Evolutionary conservation across 441 rosid species (phyloP).

Genomic region (Populus tomentosa): DNA sequence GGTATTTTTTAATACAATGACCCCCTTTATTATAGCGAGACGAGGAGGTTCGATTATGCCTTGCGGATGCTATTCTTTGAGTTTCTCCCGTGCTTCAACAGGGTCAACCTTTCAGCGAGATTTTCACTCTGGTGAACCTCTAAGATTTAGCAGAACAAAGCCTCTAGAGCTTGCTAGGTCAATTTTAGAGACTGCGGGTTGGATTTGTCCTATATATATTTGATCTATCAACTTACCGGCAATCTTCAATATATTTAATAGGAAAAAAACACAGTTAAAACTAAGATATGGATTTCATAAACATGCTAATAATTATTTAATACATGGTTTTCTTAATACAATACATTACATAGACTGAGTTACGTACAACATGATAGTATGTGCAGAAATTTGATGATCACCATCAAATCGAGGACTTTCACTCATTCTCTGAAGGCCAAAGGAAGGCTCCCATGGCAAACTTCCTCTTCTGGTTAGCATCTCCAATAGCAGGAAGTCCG

Average conservation of each 20-base stretch:
- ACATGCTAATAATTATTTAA: background rate
- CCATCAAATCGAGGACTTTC: background rate
- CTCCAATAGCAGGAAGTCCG: conserved; percentile 43
- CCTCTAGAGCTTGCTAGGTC: too few relatives aligned
- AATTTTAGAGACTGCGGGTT: background rate
- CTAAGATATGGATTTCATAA: background rate
- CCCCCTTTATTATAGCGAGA: background rate
- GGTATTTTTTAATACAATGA: background rate
- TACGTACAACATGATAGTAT: background rate
- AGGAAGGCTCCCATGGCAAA: conserved; percentile 52
- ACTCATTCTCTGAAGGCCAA: conserved; percentile 30
- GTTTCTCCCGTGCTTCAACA: background rate
- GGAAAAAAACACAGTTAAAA: background rate
- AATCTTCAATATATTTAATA: too few relatives aligned
- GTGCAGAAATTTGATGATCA: background rate
- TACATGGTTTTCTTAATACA: background rate
- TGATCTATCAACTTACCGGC: too few relatives aligned
- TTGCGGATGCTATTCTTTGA: too few relatives aligned
- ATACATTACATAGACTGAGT: background rate
- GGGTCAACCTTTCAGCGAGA: background rate
- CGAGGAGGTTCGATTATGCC: background rate
- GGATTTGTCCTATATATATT: background rate
- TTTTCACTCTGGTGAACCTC: background rate
- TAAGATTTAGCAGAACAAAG: background rate
- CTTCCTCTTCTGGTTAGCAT: conserved; percentile 36